These are phyloP conservation scores for Smallanthus sonchifolius DNA, from an alignment of 129 eudicot genomes.

Conservation along the genomic window DNA sequence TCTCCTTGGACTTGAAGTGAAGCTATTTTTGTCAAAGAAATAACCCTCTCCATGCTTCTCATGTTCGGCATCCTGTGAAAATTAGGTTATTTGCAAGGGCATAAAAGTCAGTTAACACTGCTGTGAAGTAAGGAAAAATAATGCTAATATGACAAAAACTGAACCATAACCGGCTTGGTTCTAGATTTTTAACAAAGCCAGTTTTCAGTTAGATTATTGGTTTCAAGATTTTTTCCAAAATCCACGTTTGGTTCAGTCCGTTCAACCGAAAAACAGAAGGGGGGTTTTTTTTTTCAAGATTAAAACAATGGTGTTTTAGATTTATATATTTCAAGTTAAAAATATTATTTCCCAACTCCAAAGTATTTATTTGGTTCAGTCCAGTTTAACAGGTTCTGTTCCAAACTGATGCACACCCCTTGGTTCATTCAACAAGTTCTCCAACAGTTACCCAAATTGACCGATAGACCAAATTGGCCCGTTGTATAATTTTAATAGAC, in stretches of 20 bases:
- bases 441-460: no score
- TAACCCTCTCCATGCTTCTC: constrained; percentile 67
- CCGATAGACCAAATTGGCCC: no score
- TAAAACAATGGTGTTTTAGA: not conserved
- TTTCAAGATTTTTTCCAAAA: not conserved
- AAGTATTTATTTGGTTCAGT: not conserved
- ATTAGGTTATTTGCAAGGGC: not conserved
- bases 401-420: not conserved
- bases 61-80: constrained; percentile 49
- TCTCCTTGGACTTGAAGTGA: constrained; percentile 61
- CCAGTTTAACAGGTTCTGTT: not conserved
- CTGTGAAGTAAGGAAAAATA: not conserved
- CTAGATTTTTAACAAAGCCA: not conserved
- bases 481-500: no score
- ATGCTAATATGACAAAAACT: not conserved
- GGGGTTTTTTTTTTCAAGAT: not conserved
- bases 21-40: constrained; percentile 67
- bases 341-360: not conserved
- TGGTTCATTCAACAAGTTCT: not conserved
- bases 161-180: not conserved
- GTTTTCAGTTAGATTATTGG: not conserved
- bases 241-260: not conserved
- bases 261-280: not conserved
- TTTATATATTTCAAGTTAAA: not conserved
- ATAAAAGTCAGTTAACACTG: not conserved